phyloP scores from a whole-genome alignment of 2,329 filamentous ascomycete species.

The Chrysoporthe austroafricana region DNA sequence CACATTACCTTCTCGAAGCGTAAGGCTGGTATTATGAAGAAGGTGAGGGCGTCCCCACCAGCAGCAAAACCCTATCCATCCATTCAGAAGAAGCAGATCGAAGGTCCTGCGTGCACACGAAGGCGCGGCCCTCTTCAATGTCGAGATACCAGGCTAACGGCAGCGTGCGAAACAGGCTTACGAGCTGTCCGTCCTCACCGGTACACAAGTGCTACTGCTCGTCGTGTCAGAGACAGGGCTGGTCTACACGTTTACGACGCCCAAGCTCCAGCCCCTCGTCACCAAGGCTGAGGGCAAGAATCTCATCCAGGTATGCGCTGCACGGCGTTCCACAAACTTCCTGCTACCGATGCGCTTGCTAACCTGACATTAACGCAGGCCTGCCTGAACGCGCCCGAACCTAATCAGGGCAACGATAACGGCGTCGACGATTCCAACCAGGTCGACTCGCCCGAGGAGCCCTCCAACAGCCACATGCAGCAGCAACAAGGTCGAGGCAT shows the following conservation, averaged over 20 bases:
- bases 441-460: constrained; percentile 91
- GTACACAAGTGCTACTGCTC: constrained; percentile 93
- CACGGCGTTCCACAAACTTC: constrained; percentile 25
- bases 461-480: constrained; percentile 74
- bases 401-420: constrained; percentile 78
- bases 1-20: constrained; percentile 99
- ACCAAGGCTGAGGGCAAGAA: constrained; percentile 99
- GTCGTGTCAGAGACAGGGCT: constrained; percentile 97
- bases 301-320: constrained; percentile 82
- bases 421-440: constrained; percentile 76
- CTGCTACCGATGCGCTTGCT: constrained; percentile 14
- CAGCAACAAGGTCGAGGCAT: constrained; percentile 67
- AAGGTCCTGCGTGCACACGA: neutral
- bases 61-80: neutral
- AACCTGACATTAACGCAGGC: constrained; percentile 62
- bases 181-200: constrained; percentile 94
- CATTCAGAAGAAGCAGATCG: neutral
- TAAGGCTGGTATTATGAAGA: constrained; percentile 99
- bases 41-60: constrained; percentile 60
- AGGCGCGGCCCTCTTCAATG: neutral
- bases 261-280: constrained; percentile 95
- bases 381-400: constrained; percentile 94
- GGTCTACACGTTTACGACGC: constrained; percentile 97
- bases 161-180: constrained; percentile 66
- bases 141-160: constrained; percentile 17